A percentile compares a stretch with the other conserved stretches of the same genome.
Conservation (phyloP, 116 monocot species). For the Iris pallida region DNA sequence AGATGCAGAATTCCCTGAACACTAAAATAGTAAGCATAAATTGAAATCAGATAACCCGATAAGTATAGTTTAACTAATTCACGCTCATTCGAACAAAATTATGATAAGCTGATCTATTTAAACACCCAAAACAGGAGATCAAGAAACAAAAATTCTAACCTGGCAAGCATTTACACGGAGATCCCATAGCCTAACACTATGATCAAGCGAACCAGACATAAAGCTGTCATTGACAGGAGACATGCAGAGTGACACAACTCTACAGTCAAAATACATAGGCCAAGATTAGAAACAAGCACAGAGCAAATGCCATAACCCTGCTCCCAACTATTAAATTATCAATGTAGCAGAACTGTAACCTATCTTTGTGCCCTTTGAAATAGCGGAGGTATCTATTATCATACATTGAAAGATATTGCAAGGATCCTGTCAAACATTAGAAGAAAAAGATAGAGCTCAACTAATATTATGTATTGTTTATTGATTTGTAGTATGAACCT, state of each 20-base stretch:
- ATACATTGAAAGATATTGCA: conserved; percentile 88
- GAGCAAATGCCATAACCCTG: neutral
- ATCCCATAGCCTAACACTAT: conserved; percentile 97
- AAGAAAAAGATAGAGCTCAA: conserved; percentile 1
- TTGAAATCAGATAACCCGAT: conserved; percentile 10
- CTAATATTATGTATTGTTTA: neutral
- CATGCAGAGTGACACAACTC: conserved; percentile 98
- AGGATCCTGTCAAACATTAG: conserved; percentile 49
- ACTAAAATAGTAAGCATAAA: conserved; percentile 21
- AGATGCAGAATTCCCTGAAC: conserved; percentile 78
- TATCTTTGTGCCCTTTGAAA: conserved; percentile 91
- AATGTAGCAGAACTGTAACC: conserved; percentile 34
- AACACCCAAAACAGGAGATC: neutral
- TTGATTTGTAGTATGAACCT: conserved; percentile 17
- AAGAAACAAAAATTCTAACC: conserved; percentile 42
- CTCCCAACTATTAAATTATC: conserved; percentile 4
- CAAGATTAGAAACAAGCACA: neutral
- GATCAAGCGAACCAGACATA: conserved; percentile 98
- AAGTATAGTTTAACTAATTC: neutral
- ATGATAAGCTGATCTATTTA: neutral
- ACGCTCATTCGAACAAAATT: neutral
- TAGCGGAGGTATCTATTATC: conserved; percentile 93
- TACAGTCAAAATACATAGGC: conserved; percentile 27
- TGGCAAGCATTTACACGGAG: conserved; percentile 98
- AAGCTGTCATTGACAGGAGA: conserved; percentile 99